phyloP scores from a whole-genome alignment of 2,329 filamentous ascomycete genomes.

The Scedosporium minutisporum region DNA sequence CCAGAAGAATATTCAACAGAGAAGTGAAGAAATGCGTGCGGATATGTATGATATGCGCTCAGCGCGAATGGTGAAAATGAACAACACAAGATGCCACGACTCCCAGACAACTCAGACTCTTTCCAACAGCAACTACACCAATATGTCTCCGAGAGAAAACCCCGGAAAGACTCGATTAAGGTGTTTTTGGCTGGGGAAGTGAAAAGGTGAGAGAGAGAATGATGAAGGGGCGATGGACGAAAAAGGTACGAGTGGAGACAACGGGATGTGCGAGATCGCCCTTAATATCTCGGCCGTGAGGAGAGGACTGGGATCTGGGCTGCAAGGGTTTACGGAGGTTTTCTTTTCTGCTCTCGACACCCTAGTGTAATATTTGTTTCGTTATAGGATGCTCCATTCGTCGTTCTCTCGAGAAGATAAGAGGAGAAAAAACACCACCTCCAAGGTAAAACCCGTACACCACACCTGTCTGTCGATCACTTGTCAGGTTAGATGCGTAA shows the following conservation, averaged over 20 bases:
- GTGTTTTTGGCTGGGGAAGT: neutral
- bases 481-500: neutral
- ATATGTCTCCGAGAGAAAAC: neutral
- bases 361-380: neutral
- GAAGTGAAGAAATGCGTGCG: neutral
- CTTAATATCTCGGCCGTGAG: neutral
- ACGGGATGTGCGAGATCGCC: neutral
- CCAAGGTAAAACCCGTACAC: neutral
- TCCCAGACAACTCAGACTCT: neutral
- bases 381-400: neutral
- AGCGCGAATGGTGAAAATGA: neutral
- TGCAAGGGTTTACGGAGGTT: neutral
- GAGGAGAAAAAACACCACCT: neutral
- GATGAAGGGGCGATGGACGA: neutral
- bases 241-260: neutral
- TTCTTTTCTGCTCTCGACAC: neutral
- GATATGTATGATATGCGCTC: neutral
- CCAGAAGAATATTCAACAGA: neutral
- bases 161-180: neutral
- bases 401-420: neutral
- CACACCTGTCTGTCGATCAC: neutral
- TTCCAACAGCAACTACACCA: neutral
- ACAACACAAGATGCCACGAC: neutral
- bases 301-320: neutral
- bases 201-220: neutral